Evolutionary conservation across 371 early-diverging fungal genomes (phyloP).

Genomic region (Mucor mucedo): DNA sequence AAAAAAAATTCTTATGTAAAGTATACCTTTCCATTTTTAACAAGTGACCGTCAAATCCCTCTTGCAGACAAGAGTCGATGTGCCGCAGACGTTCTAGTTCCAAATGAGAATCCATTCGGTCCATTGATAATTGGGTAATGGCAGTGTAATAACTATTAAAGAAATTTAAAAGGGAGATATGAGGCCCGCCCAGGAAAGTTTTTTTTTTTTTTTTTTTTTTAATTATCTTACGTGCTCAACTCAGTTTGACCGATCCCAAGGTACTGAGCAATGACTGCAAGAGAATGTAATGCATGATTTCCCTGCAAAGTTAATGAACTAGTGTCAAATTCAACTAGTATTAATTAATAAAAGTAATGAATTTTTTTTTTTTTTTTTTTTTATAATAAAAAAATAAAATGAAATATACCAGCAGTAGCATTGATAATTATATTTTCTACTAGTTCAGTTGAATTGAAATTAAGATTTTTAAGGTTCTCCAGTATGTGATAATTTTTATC

Average conservation of each 20-base stretch:
- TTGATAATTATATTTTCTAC: constrained; percentile 4
- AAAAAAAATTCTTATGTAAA: too few species aligned
- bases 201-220: neutral
- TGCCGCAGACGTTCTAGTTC: neutral
- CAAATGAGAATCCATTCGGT: constrained; percentile 8
- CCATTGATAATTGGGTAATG: constrained; percentile 9
- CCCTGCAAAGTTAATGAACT: neutral
- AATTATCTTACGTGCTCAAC: constrained; percentile 20
- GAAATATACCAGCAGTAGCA: neutral
- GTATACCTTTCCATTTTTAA: too few species aligned
- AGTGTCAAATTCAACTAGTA: neutral
- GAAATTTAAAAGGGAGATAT: neutral
- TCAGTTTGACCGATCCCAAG: constrained; percentile 16
- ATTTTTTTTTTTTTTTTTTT: neutral
- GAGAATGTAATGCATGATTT: constrained; percentile 4
- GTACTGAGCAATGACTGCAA: constrained; percentile 9
- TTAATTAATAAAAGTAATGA: neutral
- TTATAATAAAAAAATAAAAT: too few species aligned
- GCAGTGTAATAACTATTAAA: constrained; percentile 18
- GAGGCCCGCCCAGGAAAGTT: neutral
- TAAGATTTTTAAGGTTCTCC: constrained; percentile 6
- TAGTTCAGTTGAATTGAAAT: constrained; percentile 12
- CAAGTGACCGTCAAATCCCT: too few species aligned
- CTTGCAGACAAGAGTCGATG: too few species aligned
- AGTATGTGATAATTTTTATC: constrained; percentile 15